A percentile compares a stretch with the other conserved stretches of the same genome.
Conservation (phyloP, 2,329 filamentous ascomycete species). For the Didymosphaeria variabile region DNA sequence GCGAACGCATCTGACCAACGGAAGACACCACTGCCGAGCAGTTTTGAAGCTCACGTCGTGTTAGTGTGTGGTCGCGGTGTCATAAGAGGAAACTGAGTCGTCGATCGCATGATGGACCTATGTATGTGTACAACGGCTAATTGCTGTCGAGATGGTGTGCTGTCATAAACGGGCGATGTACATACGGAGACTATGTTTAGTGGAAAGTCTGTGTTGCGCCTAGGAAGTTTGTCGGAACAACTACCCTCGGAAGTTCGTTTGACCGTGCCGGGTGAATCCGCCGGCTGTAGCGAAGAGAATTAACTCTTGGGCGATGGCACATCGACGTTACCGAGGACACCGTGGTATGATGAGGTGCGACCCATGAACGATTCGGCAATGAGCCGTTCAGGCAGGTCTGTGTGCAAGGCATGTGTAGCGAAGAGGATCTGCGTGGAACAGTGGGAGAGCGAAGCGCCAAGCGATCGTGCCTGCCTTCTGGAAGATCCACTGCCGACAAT, state of each 20-base stretch:
- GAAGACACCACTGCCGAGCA: neutral
- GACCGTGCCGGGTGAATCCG: neutral
- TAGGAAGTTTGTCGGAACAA: neutral
- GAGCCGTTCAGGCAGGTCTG: neutral
- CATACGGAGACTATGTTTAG: neutral
- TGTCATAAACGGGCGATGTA: neutral
- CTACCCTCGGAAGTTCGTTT: slow-evolving; percentile 1
- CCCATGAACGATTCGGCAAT: neutral
- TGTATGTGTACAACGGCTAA: neutral
- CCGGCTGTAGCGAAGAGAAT: neutral
- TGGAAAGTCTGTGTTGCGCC: neutral
- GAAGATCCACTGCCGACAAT: neutral
- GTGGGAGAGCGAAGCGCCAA: neutral
- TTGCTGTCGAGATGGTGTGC: neutral
- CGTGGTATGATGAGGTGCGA: neutral
- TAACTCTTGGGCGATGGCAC: neutral
- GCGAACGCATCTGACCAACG: neutral
- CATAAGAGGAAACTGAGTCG: neutral
- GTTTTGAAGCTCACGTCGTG: neutral
- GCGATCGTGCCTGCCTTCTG: slow-evolving; percentile 1
- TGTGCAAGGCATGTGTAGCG: slow-evolving; percentile 6
- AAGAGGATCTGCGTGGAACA: slow-evolving; percentile 1
- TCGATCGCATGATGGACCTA: neutral
- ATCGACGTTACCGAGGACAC: neutral
- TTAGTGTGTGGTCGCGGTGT: neutral